These are phyloP conservation scores for Taxillus chinensis DNA, from an alignment of 164 flowering plant genomes.

Conservation along the genomic window DNA sequence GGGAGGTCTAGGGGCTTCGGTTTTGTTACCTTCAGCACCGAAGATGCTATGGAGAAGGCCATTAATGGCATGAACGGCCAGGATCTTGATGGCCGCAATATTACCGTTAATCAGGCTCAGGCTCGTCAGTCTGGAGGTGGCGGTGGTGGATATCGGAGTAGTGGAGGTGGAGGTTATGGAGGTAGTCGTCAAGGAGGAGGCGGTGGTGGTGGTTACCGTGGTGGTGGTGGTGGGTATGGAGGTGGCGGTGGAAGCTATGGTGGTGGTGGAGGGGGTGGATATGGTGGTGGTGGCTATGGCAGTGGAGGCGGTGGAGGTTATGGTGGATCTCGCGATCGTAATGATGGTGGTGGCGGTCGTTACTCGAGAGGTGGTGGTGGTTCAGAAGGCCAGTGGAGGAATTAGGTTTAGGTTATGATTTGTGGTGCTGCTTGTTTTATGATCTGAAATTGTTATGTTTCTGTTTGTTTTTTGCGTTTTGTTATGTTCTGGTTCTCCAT, in stretches of 20 bases:
- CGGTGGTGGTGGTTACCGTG: constrained; percentile 9
- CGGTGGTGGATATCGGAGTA: constrained; percentile 30
- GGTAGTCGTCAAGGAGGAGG: constrained; percentile 7
- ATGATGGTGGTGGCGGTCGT: constrained; percentile 5
- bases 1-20: constrained; percentile 58
- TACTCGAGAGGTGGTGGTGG: constrained; percentile 12
- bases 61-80: constrained; percentile 55
- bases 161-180: constrained; percentile 13
- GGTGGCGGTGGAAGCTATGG: constrained; percentile 2
- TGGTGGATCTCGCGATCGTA: not conserved
- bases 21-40: constrained; percentile 38
- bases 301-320: constrained; percentile 16
- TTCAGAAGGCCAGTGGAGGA: no score
- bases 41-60: constrained; percentile 44
- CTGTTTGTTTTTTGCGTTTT: not conserved
- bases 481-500: not conserved
- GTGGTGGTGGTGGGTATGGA: constrained; percentile 12
- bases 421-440: not conserved
- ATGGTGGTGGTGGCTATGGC: constrained; percentile 2
- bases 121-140: no score
- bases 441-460: not conserved
- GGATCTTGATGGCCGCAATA: constrained; percentile 44
- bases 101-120: constrained; percentile 57
- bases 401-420: no score
- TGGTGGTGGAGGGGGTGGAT: constrained; percentile 11